Conservation (phyloP, 768 basidiomycete species). For the Imleria badia region DNA sequence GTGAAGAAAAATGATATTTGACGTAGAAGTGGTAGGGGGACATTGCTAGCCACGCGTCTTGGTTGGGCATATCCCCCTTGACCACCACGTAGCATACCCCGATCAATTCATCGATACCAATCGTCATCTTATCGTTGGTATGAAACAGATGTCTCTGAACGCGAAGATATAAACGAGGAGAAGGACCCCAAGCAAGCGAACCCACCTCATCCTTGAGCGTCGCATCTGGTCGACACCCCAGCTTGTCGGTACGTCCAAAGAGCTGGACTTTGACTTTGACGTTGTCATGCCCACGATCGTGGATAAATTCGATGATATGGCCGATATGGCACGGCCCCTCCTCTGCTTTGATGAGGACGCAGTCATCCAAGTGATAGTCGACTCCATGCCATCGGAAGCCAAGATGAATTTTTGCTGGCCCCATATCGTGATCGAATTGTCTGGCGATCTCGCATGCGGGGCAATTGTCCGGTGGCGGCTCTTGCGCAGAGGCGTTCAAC, state of each 20-base stretch:
- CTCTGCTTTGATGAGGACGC: conserved; percentile 48
- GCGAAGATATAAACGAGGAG: background rate
- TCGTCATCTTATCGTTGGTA: conserved; percentile 45
- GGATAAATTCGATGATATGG: conserved; percentile 42
- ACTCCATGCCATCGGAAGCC: conserved; percentile 49
- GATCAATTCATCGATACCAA: conserved; percentile 42
- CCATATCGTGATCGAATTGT: conserved; percentile 33
- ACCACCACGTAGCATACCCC: conserved; percentile 50
- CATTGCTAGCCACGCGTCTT: conserved; percentile 48
- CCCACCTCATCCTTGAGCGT: conserved; percentile 58
- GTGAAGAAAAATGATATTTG: conserved; percentile 47
- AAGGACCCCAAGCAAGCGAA: background rate
- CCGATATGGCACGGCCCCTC: conserved; percentile 58
- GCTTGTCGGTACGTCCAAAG: conserved; percentile 50
- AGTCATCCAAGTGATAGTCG: conserved; percentile 62
- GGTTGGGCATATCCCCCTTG: conserved; percentile 27
- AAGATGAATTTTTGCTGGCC: conserved; percentile 30
- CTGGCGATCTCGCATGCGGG: conserved; percentile 41
- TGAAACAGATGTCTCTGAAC: conserved; percentile 60
- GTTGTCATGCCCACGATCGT: conserved; percentile 10
- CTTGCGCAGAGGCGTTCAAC: conserved; percentile 4
- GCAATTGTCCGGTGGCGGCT: conserved; percentile 52
- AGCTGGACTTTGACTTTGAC: conserved; percentile 36
- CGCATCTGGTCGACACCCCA: conserved; percentile 37
- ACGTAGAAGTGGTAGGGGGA: conserved; percentile 62